A percentile compares a stretch with the other conserved stretches of the same genome.
Evolutionary conservation across 2,329 filamentous ascomycete species (phyloP).

Genomic region (Sporothrix globosa): DNA sequence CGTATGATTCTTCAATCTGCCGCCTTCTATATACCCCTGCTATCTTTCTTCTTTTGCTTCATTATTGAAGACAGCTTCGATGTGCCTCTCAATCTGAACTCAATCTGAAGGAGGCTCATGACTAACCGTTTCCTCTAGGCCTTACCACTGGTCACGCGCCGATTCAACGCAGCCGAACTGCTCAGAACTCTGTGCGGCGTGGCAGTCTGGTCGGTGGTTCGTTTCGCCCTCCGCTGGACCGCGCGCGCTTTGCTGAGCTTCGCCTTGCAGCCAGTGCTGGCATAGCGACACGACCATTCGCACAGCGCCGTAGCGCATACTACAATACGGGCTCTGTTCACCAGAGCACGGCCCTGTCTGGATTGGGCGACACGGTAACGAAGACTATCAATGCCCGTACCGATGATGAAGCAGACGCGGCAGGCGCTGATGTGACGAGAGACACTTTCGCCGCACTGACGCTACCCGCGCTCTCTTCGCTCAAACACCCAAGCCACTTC

Average conservation of each 20-base stretch:
- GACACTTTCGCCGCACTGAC: too few relatives aligned
- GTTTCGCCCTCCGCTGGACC: background rate
- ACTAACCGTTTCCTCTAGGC: background rate
- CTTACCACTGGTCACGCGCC: background rate
- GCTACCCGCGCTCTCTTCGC: background rate
- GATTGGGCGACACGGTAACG: too few relatives aligned
- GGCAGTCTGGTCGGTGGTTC: background rate
- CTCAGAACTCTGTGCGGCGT: background rate
- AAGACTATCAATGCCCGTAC: too few relatives aligned
- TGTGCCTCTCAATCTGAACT: background rate
- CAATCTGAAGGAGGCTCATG: too few relatives aligned
- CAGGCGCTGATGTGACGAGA: too few relatives aligned
- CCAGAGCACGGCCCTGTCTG: too few relatives aligned
- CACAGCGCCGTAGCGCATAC: too few relatives aligned
- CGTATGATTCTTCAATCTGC: conserved; percentile 25
- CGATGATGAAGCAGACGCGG: too few relatives aligned
- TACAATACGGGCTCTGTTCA: background rate
- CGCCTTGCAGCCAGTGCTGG: background rate
- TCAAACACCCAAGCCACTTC: background rate
- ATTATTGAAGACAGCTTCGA: background rate
- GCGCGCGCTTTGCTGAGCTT: background rate
- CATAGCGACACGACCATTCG: background rate
- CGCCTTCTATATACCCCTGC: background rate
- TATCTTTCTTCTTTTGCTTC: background rate
- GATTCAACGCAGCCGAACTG: background rate